A percentile compares a stretch with the other conserved stretches of the same genome.
Evolutionary conservation across 768 basidiomycete species (phyloP).

Genomic region (Mycena metata): DNA sequence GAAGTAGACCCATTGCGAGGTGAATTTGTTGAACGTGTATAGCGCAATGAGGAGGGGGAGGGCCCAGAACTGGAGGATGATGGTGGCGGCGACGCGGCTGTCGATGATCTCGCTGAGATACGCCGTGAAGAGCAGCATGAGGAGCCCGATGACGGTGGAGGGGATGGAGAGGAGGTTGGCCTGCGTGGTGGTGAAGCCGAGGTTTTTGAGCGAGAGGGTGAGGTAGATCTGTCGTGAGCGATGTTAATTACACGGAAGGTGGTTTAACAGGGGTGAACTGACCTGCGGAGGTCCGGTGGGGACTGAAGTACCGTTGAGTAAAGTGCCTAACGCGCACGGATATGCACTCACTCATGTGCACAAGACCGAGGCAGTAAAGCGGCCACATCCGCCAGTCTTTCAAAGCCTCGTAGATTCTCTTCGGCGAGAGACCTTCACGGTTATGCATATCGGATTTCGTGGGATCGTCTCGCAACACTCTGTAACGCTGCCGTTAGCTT

Average conservation of each 20-base stretch:
- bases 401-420: slow-evolving; percentile 65
- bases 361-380: slow-evolving; percentile 68
- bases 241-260: neutral
- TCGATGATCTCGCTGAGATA: slow-evolving; percentile 69
- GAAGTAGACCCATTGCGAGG: slow-evolving; percentile 70
- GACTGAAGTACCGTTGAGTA: slow-evolving; percentile 48
- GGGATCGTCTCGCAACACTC: slow-evolving; percentile 75
- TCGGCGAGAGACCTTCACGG: slow-evolving; percentile 67
- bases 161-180: slow-evolving; percentile 76
- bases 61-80: slow-evolving; percentile 73
- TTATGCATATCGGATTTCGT: slow-evolving; percentile 80
- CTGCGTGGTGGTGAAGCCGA: slow-evolving; percentile 74
- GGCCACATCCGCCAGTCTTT: slow-evolving; percentile 78
- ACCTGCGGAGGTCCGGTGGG: slow-evolving; percentile 69
- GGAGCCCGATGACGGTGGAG: slow-evolving; percentile 64
- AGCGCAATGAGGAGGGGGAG: slow-evolving; percentile 71
- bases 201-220: slow-evolving; percentile 70
- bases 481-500: slow-evolving; percentile 3
- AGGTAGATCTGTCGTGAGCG: slow-evolving; percentile 55
- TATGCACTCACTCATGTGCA: slow-evolving; percentile 61
- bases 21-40: slow-evolving; percentile 61
- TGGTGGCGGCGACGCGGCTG: slow-evolving; percentile 65
- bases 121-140: slow-evolving; percentile 61
- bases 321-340: neutral
- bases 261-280: too few relatives aligned